Percentiles rank a stretch among this genome's conserved stretches.
phyloP scores from a whole-genome alignment of 139 green algal species.

The Gonium pectorale region DNA sequence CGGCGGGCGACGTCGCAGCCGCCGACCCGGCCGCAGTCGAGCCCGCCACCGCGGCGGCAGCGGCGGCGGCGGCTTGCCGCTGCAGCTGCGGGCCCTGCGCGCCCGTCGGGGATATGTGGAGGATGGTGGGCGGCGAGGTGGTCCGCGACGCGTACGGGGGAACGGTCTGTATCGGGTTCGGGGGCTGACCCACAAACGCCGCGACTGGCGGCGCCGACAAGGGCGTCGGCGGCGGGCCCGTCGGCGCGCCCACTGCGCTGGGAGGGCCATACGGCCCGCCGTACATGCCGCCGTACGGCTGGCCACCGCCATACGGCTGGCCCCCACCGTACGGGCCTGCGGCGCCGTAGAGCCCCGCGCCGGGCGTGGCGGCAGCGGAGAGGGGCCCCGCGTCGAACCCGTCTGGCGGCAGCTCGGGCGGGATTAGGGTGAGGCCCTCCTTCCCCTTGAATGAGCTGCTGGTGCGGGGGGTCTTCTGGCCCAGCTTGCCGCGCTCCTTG shows the following conservation, averaged over 20 bases:
- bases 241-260: not conserved
- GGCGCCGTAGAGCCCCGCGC: too few species aligned
- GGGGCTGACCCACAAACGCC: not conserved
- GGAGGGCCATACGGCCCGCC: too few species aligned
- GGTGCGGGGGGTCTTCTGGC: slow-evolving; percentile 31
- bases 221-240: not conserved
- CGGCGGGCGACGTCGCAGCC: not conserved
- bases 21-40: not conserved
- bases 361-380: too few species aligned
- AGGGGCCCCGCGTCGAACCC: not conserved
- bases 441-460: slow-evolving; percentile 16
- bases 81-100: not conserved
- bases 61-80: not conserved
- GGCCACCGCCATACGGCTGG: slow-evolving; percentile 17
- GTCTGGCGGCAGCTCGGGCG: not conserved
- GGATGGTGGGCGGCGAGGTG: not conserved
- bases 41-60: not conserved
- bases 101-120: not conserved
- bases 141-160: not conserved
- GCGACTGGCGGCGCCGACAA: not conserved
- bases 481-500: slow-evolving; percentile 12
- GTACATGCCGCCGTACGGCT: too few species aligned
- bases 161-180: too few species aligned
- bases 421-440: not conserved
- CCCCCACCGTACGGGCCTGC: not conserved